These are phyloP conservation scores for Aspergillus melleus DNA, from an alignment of 2,329 filamentous ascomycete genomes.

Conservation along the genomic window DNA sequence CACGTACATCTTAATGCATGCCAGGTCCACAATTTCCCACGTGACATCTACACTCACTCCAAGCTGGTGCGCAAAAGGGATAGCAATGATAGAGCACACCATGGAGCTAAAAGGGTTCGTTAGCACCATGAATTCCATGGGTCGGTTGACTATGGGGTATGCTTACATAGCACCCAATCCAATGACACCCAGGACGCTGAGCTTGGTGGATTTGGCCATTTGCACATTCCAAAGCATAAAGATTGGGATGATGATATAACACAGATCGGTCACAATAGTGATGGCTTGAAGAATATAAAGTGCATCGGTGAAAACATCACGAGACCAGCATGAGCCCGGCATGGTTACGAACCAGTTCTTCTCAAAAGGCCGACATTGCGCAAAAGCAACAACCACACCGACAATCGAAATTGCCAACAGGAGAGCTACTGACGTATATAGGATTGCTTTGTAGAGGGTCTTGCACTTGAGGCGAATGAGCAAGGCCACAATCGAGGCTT, in stretches of 20 bases:
- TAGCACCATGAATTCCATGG: background rate
- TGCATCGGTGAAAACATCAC: background rate
- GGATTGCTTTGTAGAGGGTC: background rate
- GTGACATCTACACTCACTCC: background rate
- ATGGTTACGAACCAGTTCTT: background rate
- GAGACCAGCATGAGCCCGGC: background rate
- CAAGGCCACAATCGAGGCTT: background rate
- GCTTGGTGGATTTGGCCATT: background rate
- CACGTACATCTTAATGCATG: background rate
- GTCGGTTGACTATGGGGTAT: background rate
- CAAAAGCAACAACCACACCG: background rate
- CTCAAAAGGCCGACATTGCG: background rate
- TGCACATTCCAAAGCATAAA: background rate
- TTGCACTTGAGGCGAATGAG: background rate
- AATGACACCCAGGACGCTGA: background rate
- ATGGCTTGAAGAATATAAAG: background rate
- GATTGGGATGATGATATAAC: background rate
- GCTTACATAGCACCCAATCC: background rate
- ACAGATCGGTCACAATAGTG: background rate
- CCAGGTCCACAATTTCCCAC: background rate
- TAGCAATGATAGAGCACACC: background rate
- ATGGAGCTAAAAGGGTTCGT: background rate
- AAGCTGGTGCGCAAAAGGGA: background rate
- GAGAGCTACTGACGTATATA: background rate
- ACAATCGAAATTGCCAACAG: background rate